Evolutionary conservation across 495 filamentous ascomycete species (phyloP).

Genomic region (Penicillium antarcticum): DNA sequence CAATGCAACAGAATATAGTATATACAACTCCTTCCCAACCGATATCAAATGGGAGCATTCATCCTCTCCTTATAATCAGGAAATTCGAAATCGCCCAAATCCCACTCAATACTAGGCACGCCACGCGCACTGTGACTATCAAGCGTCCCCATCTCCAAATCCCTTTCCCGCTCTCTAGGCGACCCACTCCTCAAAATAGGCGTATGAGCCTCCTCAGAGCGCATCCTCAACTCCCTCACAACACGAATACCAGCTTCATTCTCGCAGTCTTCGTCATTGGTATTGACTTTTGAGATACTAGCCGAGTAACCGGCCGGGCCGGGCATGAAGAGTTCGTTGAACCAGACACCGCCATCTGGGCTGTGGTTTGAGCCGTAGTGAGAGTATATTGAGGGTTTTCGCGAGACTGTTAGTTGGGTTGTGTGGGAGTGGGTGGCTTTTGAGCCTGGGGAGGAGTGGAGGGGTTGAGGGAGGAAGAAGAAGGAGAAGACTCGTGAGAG

Average conservation of each 20-base stretch:
- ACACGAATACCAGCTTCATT: conserved; percentile 29
- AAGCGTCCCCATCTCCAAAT: conserved; percentile 12
- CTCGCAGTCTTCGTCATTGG: conserved; percentile 1
- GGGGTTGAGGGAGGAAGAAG: conserved; percentile 21
- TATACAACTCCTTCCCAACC: background rate
- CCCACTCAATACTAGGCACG: conserved; percentile 18
- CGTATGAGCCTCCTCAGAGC: conserved; percentile 7
- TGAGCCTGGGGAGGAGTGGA: conserved; percentile 14
- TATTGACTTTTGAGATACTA: conserved; percentile 16
- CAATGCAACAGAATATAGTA: background rate
- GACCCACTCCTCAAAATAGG: background rate
- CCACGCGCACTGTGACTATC: background rate
- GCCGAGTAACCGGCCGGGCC: conserved; percentile 22
- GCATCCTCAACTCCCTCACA: conserved; percentile 29
- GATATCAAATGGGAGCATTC: conserved; percentile 20
- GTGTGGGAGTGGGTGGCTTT: conserved; percentile 5
- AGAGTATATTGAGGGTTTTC: conserved; percentile 17
- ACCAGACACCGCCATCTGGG: conserved; percentile 18
- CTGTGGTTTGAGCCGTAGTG: conserved; percentile 1
- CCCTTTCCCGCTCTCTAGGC: background rate
- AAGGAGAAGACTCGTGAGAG: conserved; percentile 66
- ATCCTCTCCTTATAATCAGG: conserved; percentile 27
- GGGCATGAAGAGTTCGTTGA: conserved; percentile 18
- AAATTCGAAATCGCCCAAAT: conserved; percentile 27
- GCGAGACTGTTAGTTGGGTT: conserved; percentile 7